phyloP scores from a whole-genome alignment of 345 rosid species.

The Atalantia buxifolia region DNA sequence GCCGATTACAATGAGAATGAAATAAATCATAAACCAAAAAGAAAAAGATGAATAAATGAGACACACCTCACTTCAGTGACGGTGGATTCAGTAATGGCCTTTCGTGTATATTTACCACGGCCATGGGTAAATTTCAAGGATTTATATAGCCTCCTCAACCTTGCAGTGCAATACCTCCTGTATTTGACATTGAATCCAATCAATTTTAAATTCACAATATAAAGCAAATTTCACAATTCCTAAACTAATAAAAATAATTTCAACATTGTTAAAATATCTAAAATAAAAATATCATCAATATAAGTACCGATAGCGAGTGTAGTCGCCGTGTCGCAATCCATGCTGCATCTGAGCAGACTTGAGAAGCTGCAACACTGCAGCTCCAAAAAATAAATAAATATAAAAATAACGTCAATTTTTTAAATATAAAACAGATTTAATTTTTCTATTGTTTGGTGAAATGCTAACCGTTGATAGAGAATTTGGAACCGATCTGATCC shows the following conservation, averaged over 20 bases:
- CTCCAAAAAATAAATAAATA: not conserved
- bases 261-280: not conserved
- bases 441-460: not conserved
- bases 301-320: constrained; percentile 77
- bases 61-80: constrained; percentile 91
- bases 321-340: constrained; percentile 94
- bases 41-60: not conserved
- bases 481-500: constrained; percentile 62
- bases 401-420: not conserved
- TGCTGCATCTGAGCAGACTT: constrained; percentile 97
- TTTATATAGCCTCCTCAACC: constrained; percentile 89
- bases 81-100: constrained; percentile 67
- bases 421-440: not conserved
- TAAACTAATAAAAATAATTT: not conserved
- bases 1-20: not conserved
- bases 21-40: not conserved
- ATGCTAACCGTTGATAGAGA: constrained; percentile 69
- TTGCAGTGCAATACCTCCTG: constrained; percentile 97
- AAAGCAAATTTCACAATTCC: not conserved
- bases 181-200: constrained; percentile 21
- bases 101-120: constrained; percentile 74
- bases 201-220: not conserved
- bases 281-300: not conserved
- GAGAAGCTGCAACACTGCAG: constrained; percentile 78
- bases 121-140: constrained; percentile 97